phyloP scores from a whole-genome alignment of 352 stramenopile species.

The Globisporangium middletonii region DNA sequence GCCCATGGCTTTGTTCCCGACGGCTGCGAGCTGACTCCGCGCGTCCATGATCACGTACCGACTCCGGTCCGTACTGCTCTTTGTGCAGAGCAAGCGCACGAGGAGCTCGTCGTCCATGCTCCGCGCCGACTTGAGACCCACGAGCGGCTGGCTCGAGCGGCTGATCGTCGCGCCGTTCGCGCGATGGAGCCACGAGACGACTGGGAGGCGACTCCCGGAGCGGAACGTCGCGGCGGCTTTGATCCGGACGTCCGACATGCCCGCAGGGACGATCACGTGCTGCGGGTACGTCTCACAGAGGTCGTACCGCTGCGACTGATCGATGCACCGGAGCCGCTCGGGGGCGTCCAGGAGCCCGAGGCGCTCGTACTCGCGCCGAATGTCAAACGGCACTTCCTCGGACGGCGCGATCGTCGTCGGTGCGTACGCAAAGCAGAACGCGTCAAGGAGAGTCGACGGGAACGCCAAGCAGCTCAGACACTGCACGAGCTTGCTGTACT shows the following conservation, averaged over 20 bases:
- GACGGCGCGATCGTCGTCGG: conserved; percentile 56
- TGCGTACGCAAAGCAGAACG: conserved; percentile 79
- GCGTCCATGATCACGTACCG: conserved; percentile 84
- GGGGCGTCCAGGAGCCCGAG: conserved; percentile 68
- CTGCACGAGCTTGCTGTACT: conserved; percentile 77
- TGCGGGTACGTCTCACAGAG: conserved; percentile 94
- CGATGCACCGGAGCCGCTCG: conserved; percentile 64
- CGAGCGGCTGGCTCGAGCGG: conserved; percentile 72
- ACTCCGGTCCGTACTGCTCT: conserved; percentile 35
- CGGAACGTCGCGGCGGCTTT: conserved; percentile 68
- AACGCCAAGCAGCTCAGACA: conserved; percentile 74
- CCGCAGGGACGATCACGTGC: conserved; percentile 89
- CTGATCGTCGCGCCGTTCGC: conserved; percentile 74
- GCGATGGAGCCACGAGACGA: conserved; percentile 73
- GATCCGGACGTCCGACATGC: conserved; percentile 89
- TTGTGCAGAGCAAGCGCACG: conserved; percentile 57
- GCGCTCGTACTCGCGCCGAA: conserved; percentile 72
- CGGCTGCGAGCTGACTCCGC: conserved; percentile 71
- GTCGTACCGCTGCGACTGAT: conserved; percentile 68
- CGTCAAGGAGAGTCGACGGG: conserved; percentile 60
- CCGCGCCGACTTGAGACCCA: conserved; percentile 73
- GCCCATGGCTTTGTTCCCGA: conserved; percentile 89
- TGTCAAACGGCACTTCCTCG: conserved; percentile 72
- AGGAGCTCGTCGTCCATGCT: conserved; percentile 75
- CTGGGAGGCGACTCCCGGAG: conserved; percentile 60